Evolutionary conservation across 805 yeast species (phyloP).

Genomic region (Kodamaea kakaduensis): DNA sequence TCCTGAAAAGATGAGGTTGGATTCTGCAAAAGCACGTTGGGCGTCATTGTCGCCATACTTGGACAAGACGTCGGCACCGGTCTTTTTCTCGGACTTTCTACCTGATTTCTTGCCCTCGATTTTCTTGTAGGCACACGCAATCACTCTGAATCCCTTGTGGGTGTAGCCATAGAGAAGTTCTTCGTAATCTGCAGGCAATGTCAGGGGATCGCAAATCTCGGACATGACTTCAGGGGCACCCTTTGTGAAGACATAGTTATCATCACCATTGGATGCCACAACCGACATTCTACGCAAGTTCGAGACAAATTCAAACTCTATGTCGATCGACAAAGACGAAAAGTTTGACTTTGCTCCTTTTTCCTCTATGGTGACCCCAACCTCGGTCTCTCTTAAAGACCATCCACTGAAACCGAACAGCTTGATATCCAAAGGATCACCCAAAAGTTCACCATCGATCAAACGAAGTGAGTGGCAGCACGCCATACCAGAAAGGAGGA

Average conservation of each 20-base stretch:
- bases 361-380: constrained; percentile 30
- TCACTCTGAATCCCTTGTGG: constrained; percentile 90
- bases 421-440: constrained; percentile 90
- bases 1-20: constrained; percentile 70
- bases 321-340: background rate
- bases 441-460: constrained; percentile 76
- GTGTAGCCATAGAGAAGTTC: constrained; percentile 79
- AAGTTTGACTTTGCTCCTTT: background rate
- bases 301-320: constrained; percentile 78
- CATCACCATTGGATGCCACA: constrained; percentile 27
- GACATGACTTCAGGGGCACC: constrained; percentile 97
- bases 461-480: constrained; percentile 84
- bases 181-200: constrained; percentile 72
- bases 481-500: constrained; percentile 47
- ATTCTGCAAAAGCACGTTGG: constrained; percentile 63
- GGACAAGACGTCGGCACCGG: too few species aligned
- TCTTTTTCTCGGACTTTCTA: background rate
- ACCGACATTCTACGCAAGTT: constrained; percentile 89
- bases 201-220: constrained; percentile 65
- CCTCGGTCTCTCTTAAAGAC: constrained; percentile 54
- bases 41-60: too few species aligned
- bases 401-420: constrained; percentile 91
- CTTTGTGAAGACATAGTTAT: constrained; percentile 53
- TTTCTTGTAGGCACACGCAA: constrained; percentile 81
- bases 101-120: constrained; percentile 1